Percentiles rank a stretch among this genome's conserved stretches.
These are phyloP conservation scores for Agaricus sinodeliciosus DNA, from an alignment of 768 basidiomycete genomes.

Conservation along the genomic window DNA sequence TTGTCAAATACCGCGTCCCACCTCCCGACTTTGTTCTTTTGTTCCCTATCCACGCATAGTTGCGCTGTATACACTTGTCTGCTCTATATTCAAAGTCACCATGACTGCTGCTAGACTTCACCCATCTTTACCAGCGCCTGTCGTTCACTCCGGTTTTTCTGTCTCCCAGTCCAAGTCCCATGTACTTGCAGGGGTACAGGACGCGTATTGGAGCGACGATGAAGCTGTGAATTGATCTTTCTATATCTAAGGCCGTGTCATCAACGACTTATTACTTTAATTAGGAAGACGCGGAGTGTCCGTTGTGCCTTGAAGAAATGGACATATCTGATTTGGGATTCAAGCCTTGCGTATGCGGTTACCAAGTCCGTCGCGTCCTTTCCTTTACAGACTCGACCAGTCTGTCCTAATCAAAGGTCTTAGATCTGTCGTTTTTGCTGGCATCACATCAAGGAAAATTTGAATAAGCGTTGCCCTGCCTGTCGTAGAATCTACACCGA, in stretches of 20 bases:
- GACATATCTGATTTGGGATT: constrained; percentile 99
- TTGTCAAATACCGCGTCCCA: constrained; percentile 21
- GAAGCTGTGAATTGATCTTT: constrained; percentile 52
- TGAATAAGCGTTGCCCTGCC: constrained; percentile 95
- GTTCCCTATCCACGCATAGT: constrained; percentile 14
- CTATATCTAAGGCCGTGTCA: neutral
- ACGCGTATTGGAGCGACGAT: constrained; percentile 97
- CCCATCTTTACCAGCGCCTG: constrained; percentile 66
- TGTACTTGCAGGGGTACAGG: constrained; percentile 84
- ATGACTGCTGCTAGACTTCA: constrained; percentile 21
- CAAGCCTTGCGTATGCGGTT: constrained; percentile 97
- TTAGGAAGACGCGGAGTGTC: constrained; percentile 96
- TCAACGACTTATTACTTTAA: constrained; percentile 12
- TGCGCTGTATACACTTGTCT: constrained; percentile 13
- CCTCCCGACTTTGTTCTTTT: constrained; percentile 4
- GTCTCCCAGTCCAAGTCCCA: constrained; percentile 77
- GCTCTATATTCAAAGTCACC: constrained; percentile 9
- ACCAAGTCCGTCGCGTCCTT: constrained; percentile 57
- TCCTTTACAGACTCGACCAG: neutral
- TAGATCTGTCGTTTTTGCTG: constrained; percentile 99
- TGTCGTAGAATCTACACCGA: constrained; percentile 92
- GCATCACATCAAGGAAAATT: constrained; percentile 95
- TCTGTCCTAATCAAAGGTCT: constrained; percentile 9
- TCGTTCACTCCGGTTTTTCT: constrained; percentile 63
- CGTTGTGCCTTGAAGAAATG: constrained; percentile 97